Evolutionary conservation across 2,329 filamentous ascomycete species (phyloP), one percentile per base, ranked within the genome.

Genomic region (Epichloe sylvatica): DNA sequence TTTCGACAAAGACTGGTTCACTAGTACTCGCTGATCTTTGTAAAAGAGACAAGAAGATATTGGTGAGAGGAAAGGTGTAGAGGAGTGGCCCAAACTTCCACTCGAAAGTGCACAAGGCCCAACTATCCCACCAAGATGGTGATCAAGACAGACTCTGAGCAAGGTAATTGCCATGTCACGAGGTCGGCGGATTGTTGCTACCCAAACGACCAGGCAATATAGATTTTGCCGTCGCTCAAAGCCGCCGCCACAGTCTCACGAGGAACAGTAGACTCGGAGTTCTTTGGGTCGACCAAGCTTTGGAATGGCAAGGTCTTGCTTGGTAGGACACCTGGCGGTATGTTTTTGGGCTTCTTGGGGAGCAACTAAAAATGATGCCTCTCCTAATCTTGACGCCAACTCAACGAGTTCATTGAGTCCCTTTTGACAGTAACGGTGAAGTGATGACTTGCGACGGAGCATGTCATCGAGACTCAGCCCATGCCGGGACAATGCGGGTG

Each of bases 241-340:
- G 42, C 33, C 15, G 35, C 49, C 43, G 49, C 49, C 52, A 51
- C 52, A 46, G 52, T 49, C 46, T 44, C 52, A 51, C 51, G 46
- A 51, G 46, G 38, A 35, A 23, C 35, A 19, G n/a, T 36, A 40
- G 37, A 36, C 19, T 46, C 36, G 45, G 34, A 35, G 7, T 21
- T 37, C 46, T 38, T 38, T 33, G 36, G 3, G 19, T 35, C 41
- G 21, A 4, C 34, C 30, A 13, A 39, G 21, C 3, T 48, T 38
- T 23, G 23, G 25, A 9, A 23, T n/a, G 21, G 5, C 23, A 25
- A 38, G 19, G 8, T 39, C 21, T 33, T 11, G 35, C 21, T 33
- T 11, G 35, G 5, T 44, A 30, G 17, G 21, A 30, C 11, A 45
- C n/a, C 17, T 13, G 35, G 39, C n/a, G 11, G 34, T 21, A 33